Conservation (phyloP, 176 grass and related monocot species). For the Zea luxurians region DNA sequence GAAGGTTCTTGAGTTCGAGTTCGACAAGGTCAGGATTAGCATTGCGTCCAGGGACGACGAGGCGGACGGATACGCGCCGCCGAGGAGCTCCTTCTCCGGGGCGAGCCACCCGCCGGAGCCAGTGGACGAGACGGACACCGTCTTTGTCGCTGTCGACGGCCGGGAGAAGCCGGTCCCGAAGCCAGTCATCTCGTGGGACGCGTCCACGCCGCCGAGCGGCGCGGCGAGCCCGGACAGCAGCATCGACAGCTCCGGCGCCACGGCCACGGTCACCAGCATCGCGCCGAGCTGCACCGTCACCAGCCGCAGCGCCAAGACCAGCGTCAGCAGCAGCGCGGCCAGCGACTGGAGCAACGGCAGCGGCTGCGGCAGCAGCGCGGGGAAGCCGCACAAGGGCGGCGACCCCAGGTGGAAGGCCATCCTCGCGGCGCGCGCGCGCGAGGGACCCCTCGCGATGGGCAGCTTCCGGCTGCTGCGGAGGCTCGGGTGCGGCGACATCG, state of each 20-base stretch:
- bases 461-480: slow-evolving; percentile 55
- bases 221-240: slow-evolving; percentile 60
- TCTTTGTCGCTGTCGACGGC: slow-evolving; percentile 38
- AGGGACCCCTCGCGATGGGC: slow-evolving; percentile 52
- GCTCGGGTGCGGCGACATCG: slow-evolving; percentile 68
- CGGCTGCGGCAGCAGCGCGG: background rate
- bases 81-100: slow-evolving; percentile 51
- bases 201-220: slow-evolving; percentile 45
- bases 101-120: slow-evolving; percentile 63
- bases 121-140: slow-evolving; percentile 52
- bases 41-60: slow-evolving; percentile 41
- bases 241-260: slow-evolving; percentile 54
- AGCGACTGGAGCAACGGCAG: slow-evolving; percentile 51
- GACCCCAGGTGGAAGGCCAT: slow-evolving; percentile 64
- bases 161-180: slow-evolving; percentile 25
- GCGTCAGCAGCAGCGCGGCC: slow-evolving; percentile 58
- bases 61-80: slow-evolving; percentile 18
- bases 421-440: slow-evolving; percentile 36
- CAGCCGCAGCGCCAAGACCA: slow-evolving; percentile 55
- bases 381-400: slow-evolving; percentile 57
- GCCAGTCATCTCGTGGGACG: slow-evolving; percentile 48
- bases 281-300: slow-evolving; percentile 55
- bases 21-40: slow-evolving; percentile 15
- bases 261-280: slow-evolving; percentile 36
- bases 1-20: slow-evolving; percentile 32